Base-by-base conservation (phyloP, 2,329 filamentous ascomycete genomes). In the Penicillium paneum region DNA sequence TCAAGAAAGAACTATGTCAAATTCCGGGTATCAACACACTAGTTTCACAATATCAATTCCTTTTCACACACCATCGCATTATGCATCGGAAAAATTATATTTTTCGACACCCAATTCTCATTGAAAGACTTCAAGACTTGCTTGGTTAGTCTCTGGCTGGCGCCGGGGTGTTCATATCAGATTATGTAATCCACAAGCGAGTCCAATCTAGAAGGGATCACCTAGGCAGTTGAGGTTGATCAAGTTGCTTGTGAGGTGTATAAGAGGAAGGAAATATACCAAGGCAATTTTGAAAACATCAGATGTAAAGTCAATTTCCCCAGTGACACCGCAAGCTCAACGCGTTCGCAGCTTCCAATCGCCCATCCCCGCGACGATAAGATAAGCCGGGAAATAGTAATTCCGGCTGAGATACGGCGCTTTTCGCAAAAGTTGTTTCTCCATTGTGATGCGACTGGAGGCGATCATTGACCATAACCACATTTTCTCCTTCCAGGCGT, bases 311-410 rank as follows among this genome's bases (percentile, higher is more conserved):
- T 29, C 8, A 11, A 21, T 7, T 15, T 31, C 17, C 21, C 4
- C 12, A 19, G 26, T 29, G 11, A 31, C 8, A 21, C 28, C 10
- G 19, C 26, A 5, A 19, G 19, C 12, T 21, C 42, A 32, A 29
- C 24, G 26, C 45, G 35, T 11, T 29, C 13, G 21, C 29, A 35
- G 8, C 24, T 44, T 29, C 39, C 31, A 24, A 34, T 29, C 13
- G 13, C 31, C 13, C 12, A 32, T 32, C 31, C 24, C 34, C 7
- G 21, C 19, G 40, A 34, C 35, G 67, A 69, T 69, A 69, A 70
- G 67, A 68, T 70, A 67, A 63, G 24, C 4, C 43, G 65, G 62
- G 57, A n/a, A 5, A 66, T 55, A 3, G 24, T 65, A 64, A 8
- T 42, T 66, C 62, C 68, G 57, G 3, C 60, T 60, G 56, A 44